Conservation (phyloP, 495 filamentous ascomycete genomes). For the Extremus antarcticus region DNA sequence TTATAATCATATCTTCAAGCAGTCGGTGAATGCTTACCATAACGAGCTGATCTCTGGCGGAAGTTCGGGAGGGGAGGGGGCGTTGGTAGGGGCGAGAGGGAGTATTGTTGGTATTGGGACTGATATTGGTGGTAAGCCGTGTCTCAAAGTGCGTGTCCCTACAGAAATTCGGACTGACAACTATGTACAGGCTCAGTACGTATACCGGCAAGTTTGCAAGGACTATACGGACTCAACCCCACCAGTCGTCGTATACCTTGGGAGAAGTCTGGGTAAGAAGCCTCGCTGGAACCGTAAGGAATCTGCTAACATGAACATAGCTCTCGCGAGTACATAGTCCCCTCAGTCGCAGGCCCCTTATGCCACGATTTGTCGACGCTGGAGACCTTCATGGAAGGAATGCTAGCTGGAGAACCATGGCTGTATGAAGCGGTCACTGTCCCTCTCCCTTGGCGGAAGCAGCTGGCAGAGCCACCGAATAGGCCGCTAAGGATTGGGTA, state of each 20-base stretch:
- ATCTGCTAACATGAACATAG: not conserved
- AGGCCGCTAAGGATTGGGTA: conserved; percentile 4
- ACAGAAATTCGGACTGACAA: too few relatives aligned
- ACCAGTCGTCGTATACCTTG: conserved; percentile 21
- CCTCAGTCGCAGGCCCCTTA: conserved; percentile 42
- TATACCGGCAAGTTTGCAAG: conserved; percentile 28
- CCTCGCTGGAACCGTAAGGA: not conserved
- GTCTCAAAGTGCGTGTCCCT: too few relatives aligned
- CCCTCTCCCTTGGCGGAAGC: conserved; percentile 39
- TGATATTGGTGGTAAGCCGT: conserved; percentile 28
- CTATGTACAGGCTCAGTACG: conserved; percentile 27
- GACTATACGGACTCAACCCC: conserved; percentile 26
- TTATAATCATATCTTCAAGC: conserved; percentile 46
- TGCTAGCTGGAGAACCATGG: conserved; percentile 39
- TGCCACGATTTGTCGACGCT: conserved; percentile 37
- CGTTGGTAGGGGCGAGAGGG: conserved; percentile 36
- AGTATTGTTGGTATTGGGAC: conserved; percentile 30
- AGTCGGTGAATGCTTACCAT: conserved; percentile 44
- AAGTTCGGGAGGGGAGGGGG: conserved; percentile 49
- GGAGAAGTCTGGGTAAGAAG: not conserved
- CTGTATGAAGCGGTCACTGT: conserved; percentile 36
- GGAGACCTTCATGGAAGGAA: conserved; percentile 40
- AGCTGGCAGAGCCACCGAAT: not conserved
- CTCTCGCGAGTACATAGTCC: conserved; percentile 27
- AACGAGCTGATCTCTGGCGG: conserved; percentile 29